Percentiles rank a stretch among this genome's conserved stretches.
These are phyloP conservation scores for Mortierella sp. DNA, from an alignment of 371 early-diverging fungal genomes.

Conservation along the genomic window DNA sequence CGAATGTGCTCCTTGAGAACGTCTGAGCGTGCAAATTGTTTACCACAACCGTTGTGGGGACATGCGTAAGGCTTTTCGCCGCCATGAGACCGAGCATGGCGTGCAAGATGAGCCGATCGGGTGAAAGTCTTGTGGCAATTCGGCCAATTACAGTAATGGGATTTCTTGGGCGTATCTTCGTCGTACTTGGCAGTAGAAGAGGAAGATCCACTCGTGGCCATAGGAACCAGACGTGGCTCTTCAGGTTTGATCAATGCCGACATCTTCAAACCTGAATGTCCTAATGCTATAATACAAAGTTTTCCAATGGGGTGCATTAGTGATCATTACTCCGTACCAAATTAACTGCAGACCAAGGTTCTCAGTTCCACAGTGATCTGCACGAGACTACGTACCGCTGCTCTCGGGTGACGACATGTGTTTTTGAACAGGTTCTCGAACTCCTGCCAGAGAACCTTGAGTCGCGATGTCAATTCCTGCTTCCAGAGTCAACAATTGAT, in stretches of 20 bases:
- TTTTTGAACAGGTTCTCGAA: background rate
- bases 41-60: conserved; percentile 40
- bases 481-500: background rate
- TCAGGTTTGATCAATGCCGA: background rate
- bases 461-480: background rate
- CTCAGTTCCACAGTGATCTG: too few relatives aligned
- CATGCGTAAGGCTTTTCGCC: conserved; percentile 50
- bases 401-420: background rate
- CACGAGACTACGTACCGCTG: background rate
- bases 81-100: conserved; percentile 48
- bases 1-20: conserved; percentile 51
- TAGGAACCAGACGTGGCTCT: background rate
- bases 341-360: background rate
- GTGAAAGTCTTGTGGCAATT: conserved; percentile 51
- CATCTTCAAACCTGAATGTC: background rate
- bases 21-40: conserved; percentile 50
- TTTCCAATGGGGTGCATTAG: conserved; percentile 7
- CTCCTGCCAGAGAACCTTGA: background rate
- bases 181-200: background rate
- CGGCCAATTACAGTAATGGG: conserved; percentile 47
- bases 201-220: background rate
- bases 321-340: conserved; percentile 12
- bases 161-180: conserved; percentile 21
- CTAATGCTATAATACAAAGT: conserved; percentile 1
- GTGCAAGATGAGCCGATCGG: conserved; percentile 49